Conservation (phyloP, 768 basidiomycete genomes). For the Phaffia tasmanica region DNA sequence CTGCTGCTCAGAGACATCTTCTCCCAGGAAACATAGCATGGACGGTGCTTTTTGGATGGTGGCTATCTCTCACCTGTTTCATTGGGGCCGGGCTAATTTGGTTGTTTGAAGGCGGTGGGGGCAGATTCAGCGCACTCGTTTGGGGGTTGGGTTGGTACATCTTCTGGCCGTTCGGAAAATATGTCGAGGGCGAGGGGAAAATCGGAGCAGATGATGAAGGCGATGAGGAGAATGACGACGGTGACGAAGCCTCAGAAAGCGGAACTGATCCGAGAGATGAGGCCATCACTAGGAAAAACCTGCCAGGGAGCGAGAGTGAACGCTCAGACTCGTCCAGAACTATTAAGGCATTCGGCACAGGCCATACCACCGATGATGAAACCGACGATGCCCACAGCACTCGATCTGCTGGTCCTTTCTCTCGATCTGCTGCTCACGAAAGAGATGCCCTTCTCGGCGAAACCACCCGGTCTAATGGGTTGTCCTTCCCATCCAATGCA, state of each 20-base stretch:
- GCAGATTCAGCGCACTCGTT: slow-evolving; percentile 70
- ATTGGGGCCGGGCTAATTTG: slow-evolving; percentile 56
- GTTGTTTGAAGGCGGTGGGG: slow-evolving; percentile 54
- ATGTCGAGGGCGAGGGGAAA: slow-evolving; percentile 66
- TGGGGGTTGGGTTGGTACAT: slow-evolving; percentile 94
- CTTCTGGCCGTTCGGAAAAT: slow-evolving; percentile 97
- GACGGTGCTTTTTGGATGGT: slow-evolving; percentile 83
- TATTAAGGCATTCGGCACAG: neutral
- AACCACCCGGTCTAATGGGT: slow-evolving; percentile 1
- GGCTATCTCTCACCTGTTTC: slow-evolving; percentile 67
- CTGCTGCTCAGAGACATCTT: slow-evolving; percentile 83
- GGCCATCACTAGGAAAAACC: neutral
- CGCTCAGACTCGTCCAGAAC: slow-evolving; percentile 18
- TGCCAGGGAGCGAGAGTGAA: slow-evolving; percentile 13
- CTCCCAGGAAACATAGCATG: slow-evolving; percentile 91
- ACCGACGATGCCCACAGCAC: slow-evolving; percentile 5
- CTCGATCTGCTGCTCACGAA: neutral
- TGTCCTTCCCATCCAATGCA: slow-evolving; percentile 32
- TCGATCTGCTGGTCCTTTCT: too few species aligned
- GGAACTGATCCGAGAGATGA: slow-evolving; percentile 25
- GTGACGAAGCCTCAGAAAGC: slow-evolving; percentile 36
- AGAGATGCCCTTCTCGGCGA: neutral
- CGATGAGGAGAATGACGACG: slow-evolving; percentile 35
- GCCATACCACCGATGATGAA: neutral
- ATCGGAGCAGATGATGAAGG: slow-evolving; percentile 34